phyloP scores from a whole-genome alignment of 1,139 yeast genomes.

The Blastobotrys malaysiensis region DNA sequence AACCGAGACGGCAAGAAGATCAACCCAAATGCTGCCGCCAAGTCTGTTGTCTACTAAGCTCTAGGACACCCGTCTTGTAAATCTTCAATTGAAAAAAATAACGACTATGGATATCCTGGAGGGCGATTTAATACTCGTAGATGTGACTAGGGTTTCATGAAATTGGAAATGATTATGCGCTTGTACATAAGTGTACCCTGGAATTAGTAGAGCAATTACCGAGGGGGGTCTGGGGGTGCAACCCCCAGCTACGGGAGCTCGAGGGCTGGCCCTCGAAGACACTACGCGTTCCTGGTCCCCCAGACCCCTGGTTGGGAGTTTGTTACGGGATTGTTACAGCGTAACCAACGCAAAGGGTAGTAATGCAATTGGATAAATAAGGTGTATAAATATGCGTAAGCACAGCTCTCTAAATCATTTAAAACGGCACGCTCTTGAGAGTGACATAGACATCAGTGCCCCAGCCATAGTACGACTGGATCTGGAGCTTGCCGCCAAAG shows the following conservation, averaged over 20 bases:
- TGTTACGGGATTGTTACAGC: too few relatives aligned
- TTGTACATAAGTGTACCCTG: too few relatives aligned
- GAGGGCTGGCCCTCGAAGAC: not conserved
- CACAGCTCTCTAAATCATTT: not conserved
- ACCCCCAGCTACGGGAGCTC: not conserved
- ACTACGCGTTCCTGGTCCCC: too few relatives aligned
- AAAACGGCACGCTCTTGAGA: constrained; percentile 38
- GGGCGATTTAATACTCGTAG: too few relatives aligned
- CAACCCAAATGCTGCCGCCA: constrained; percentile 97
- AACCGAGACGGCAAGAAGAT: constrained; percentile 89
- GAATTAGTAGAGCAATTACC: too few relatives aligned
- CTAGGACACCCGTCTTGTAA: not conserved
- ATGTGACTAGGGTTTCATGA: too few relatives aligned
- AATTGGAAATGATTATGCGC: not conserved
- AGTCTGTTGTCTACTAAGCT: constrained; percentile 47
- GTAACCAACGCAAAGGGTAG: too few relatives aligned
- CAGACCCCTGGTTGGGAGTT: not conserved
- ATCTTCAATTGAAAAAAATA: constrained; percentile 2
- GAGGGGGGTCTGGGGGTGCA: too few relatives aligned
- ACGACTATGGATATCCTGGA: not conserved
- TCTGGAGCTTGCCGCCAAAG: constrained; percentile 68
- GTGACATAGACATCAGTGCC: constrained; percentile 73
- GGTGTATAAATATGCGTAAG: not conserved
- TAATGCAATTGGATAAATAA: not conserved
- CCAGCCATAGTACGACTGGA: constrained; percentile 79